These are phyloP conservation scores for Dujonia santamariae DNA, from an alignment of 1,139 yeast genomes.

Conservation along the genomic window DNA sequence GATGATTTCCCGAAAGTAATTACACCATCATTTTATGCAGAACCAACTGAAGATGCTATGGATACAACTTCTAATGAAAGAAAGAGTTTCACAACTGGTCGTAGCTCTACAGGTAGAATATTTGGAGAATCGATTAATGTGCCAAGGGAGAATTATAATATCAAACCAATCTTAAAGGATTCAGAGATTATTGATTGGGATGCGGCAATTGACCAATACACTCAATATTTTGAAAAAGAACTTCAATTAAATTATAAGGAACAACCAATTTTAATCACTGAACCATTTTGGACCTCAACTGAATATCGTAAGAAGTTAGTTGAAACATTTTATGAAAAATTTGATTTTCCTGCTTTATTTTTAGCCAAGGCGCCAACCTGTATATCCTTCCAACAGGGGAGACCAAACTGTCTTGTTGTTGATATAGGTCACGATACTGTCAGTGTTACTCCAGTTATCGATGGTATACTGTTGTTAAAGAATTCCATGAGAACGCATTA, in stretches of 20 bases:
- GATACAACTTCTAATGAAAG: slow-evolving; percentile 19
- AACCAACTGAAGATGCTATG: slow-evolving; percentile 13
- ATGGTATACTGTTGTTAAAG: slow-evolving; percentile 80
- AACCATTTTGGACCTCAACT: slow-evolving; percentile 80
- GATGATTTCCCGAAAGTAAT: slow-evolving; percentile 84
- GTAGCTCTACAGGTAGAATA: slow-evolving; percentile 11
- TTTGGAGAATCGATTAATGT: slow-evolving; percentile 59
- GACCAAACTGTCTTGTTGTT: slow-evolving; percentile 90
- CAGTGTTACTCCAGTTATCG: slow-evolving; percentile 89
- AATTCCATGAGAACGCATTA: slow-evolving; percentile 68
- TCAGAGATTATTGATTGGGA: slow-evolving; percentile 72
- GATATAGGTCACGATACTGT: slow-evolving; percentile 86
- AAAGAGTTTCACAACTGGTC: slow-evolving; percentile 6
- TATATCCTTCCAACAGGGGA: slow-evolving; percentile 88
- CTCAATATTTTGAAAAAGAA: slow-evolving; percentile 45
- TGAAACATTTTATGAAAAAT: slow-evolving; percentile 71
- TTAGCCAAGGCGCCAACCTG: slow-evolving; percentile 85
- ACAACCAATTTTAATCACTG: slow-evolving; percentile 78
- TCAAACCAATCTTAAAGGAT: slow-evolving; percentile 59
- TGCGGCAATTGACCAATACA: slow-evolving; percentile 65
- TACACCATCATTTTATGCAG: slow-evolving; percentile 59
- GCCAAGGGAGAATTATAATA: slow-evolving; percentile 51
- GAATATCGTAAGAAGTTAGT: slow-evolving; percentile 69
- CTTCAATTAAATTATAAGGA: slow-evolving; percentile 57
- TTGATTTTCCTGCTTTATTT: slow-evolving; percentile 82